A percentile compares a stretch with the other conserved stretches of the same genome.
Conservation (phyloP, 495 filamentous ascomycete species). For the Xylaria sp. region DNA sequence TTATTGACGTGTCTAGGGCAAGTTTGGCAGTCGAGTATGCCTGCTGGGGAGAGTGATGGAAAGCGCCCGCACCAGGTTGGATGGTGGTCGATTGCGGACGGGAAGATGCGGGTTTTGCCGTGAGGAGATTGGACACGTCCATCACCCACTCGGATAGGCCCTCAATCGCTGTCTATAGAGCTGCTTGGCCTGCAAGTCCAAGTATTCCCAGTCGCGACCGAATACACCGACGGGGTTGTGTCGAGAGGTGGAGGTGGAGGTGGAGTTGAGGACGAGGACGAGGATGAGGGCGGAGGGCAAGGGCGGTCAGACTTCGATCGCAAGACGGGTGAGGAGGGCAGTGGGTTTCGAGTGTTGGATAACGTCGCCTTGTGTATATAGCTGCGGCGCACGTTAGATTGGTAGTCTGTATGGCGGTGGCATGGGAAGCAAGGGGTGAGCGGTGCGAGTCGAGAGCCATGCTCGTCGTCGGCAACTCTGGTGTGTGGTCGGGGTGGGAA, state of each 20-base stretch:
- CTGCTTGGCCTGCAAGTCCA: conserved; percentile 21
- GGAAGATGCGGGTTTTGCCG: conserved; percentile 31
- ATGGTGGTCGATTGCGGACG: conserved; percentile 28
- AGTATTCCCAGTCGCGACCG: conserved; percentile 22
- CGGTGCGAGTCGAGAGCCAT: neutral
- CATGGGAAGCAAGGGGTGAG: neutral
- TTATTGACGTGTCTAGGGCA: conserved; percentile 35
- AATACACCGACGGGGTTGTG: conserved; percentile 18
- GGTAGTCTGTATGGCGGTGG: neutral
- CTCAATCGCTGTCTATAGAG: conserved; percentile 26
- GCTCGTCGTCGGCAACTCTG: conserved; percentile 3
- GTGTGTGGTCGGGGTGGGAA: conserved; percentile 15
- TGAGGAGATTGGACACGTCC: conserved; percentile 33
- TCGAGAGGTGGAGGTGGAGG: conserved; percentile 27
- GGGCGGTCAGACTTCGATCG: conserved; percentile 40
- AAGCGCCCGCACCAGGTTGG: conserved; percentile 41
- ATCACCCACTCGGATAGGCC: conserved; percentile 25
- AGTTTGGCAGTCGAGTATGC: conserved; percentile 28
- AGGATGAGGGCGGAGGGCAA: conserved; percentile 19
- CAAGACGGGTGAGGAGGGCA: conserved; percentile 29
- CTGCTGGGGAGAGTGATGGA: conserved; percentile 30
- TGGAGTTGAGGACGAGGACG: too few species aligned
- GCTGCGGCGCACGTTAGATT: conserved; percentile 4
- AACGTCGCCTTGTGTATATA: conserved; percentile 19
- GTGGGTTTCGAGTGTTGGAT: conserved; percentile 14